Evolutionary conservation across 2,329 filamentous ascomycete species (phyloP).

Genomic region (Hymenoscyphus salicellus): DNA sequence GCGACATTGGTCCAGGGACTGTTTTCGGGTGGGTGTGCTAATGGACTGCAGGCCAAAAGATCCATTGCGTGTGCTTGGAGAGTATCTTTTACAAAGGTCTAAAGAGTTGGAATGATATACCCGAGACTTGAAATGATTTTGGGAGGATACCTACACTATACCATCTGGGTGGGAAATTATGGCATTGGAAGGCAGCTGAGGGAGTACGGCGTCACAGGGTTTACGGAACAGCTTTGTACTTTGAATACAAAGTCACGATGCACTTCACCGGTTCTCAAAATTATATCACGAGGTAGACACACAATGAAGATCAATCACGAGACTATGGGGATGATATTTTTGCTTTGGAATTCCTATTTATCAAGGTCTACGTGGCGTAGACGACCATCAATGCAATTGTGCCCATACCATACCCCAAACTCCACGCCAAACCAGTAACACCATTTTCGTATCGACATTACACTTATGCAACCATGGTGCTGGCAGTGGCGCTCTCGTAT

Average conservation of each 20-base stretch:
- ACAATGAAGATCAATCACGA: neutral
- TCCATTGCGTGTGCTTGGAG: slow-evolving; percentile 65
- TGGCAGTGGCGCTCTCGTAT: slow-evolving; percentile 97
- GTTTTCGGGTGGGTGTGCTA: neutral
- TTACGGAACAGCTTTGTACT: neutral
- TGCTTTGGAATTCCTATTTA: slow-evolving; percentile 29
- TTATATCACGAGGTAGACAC: neutral
- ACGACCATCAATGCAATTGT: slow-evolving; percentile 32
- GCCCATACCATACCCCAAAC: slow-evolving; percentile 32
- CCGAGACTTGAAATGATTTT: slow-evolving; percentile 15
- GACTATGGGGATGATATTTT: slow-evolving; percentile 30
- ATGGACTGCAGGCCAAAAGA: slow-evolving; percentile 55
- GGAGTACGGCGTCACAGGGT: neutral
- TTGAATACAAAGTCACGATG: neutral
- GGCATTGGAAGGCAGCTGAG: neutral
- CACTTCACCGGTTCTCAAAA: neutral
- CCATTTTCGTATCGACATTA: slow-evolving; percentile 15
- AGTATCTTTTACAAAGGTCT: slow-evolving; percentile 67
- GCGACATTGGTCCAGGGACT: neutral
- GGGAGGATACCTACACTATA: neutral
- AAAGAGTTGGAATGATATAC: slow-evolving; percentile 54
- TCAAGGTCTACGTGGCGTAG: slow-evolving; percentile 24
- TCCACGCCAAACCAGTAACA: slow-evolving; percentile 28
- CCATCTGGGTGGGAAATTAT: neutral
- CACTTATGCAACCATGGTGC: slow-evolving; percentile 85